These are phyloP conservation scores for Alnus rubra DNA, from an alignment of 306 rosid genomes.

Conservation along the genomic window DNA sequence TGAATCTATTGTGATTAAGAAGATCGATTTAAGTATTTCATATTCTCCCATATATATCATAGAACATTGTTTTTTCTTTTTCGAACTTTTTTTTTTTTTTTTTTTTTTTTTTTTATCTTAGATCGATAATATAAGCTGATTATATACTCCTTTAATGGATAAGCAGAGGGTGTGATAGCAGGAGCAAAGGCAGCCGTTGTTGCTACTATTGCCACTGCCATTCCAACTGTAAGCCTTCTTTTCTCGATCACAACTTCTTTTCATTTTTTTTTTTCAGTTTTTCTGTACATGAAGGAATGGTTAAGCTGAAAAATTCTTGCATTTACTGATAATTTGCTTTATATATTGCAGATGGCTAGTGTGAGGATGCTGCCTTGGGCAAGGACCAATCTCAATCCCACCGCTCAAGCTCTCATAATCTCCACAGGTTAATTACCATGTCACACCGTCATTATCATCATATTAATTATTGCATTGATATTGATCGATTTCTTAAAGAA, in stretches of 20 bases:
- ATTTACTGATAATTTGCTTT: constrained; percentile 4
- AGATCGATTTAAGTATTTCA: constrained; percentile 19
- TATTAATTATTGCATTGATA: not conserved
- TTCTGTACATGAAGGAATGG: not conserved
- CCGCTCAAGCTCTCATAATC: constrained; percentile 98
- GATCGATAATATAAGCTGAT: not conserved
- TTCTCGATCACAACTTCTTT: not conserved
- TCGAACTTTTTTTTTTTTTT: not conserved
- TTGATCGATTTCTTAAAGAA: constrained; percentile 10
- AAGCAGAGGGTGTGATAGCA: constrained; percentile 1
- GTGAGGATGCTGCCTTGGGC: constrained; percentile 99
- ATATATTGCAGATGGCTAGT: constrained; percentile 72
- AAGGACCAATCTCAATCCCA: constrained; percentile 80
- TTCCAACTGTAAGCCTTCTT: constrained; percentile 50
- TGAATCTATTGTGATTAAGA: constrained; percentile 24
- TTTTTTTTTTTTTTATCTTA: not conserved
- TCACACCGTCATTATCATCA: not conserved
- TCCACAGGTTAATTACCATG: constrained; percentile 61
- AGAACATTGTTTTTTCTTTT: too few species aligned
- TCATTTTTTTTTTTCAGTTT: too few species aligned
- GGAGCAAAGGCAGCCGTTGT: not conserved
- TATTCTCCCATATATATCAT: not conserved
- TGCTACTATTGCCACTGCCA: constrained; percentile 2
- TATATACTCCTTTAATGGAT: not conserved
- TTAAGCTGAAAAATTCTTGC: not conserved